Base-by-base conservation (phyloP, 225 moss, liverwort and hornwort genomes). In the Pseudoscleropodium purum region DNA sequence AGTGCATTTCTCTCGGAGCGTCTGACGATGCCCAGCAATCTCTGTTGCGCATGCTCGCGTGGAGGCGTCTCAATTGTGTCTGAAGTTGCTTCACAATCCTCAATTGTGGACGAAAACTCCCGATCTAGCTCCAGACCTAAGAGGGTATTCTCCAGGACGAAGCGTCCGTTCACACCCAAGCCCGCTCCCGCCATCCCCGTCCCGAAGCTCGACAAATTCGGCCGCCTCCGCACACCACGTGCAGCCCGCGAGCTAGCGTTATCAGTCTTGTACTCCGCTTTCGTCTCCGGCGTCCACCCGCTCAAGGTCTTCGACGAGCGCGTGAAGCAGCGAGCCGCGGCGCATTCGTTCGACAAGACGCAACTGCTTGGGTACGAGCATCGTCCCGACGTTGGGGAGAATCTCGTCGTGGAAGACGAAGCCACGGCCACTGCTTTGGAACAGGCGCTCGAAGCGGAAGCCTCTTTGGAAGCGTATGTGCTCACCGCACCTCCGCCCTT, bases 221-320 rank as follows among this genome's bases (percentile, higher is more conserved):
- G 95, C 34, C 90, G 93, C 52, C 62, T 95, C 34, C 95, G 95
- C 66, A 95, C 94, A 41, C 95, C 95, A 19, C 92, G 95, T 43
- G 95, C 95, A 26, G 95, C 93, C 23, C 94, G 95, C 47, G 95
- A 95, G 88, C 95, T 95, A 43, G 89, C 94, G 6, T 79, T 95
- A 25, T 94, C 93, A 36, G 90, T 95, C 26, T 51, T 95, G 75
- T 95, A 95, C 79, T 90, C 94, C 23, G 95, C 94, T 21, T 95
- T 94, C 63, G 95, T 95, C 18, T 92, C 94, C 10, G 84, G 93
- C n/a, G 88, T 93, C 11, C 94, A 95, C 81, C 95, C 95, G 20
- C 88, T 94, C 54, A 93, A 93, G 65, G 92, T 95, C 18, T 95
- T 95, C 82, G 92, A 95, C 52, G 94, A 95, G 75, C 84, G 94